phyloP scores from a whole-genome alignment of 768 basidiomycete species.

The Termitomyces titanicus region DNA sequence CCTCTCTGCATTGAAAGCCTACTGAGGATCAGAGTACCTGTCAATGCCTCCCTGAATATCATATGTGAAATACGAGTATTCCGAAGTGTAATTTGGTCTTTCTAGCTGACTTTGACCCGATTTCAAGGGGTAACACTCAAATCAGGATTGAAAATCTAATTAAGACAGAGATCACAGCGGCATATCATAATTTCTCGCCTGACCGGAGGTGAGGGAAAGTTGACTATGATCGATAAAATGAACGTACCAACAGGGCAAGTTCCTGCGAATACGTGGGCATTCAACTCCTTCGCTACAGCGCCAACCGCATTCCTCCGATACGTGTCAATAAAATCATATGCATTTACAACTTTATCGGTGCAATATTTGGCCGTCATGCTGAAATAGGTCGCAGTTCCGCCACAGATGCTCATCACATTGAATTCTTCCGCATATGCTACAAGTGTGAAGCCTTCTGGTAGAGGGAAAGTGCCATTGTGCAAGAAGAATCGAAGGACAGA shows the following conservation, averaged over 20 bases:
- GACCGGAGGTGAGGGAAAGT: background rate
- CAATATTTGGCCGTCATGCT: slow-evolving; percentile 8
- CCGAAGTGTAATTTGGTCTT: too few relatives aligned
- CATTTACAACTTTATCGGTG: background rate
- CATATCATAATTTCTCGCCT: too few relatives aligned
- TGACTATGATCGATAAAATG: background rate
- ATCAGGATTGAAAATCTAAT: too few relatives aligned
- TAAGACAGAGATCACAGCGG: too few relatives aligned
- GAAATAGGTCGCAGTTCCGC: slow-evolving; percentile 10
- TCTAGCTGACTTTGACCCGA: too few relatives aligned
- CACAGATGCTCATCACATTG: slow-evolving; percentile 10
- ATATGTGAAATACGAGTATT: too few relatives aligned
- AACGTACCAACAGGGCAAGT: slow-evolving; percentile 1
- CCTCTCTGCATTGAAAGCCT: too few relatives aligned
- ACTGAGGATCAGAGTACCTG: too few relatives aligned
- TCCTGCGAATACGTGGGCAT: background rate
- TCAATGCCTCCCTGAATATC: too few relatives aligned
- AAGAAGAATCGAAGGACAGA: slow-evolving; percentile 4
- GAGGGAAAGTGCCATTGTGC: background rate
- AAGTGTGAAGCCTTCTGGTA: background rate
- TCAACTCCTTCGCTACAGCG: background rate
- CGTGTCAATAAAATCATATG: background rate
- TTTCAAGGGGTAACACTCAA: too few relatives aligned
- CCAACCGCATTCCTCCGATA: background rate
- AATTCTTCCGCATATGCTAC: slow-evolving; percentile 8